These are phyloP conservation scores for Cyclaneusma minus DNA, from an alignment of 2,329 filamentous ascomycete genomes.

Conservation along the genomic window DNA sequence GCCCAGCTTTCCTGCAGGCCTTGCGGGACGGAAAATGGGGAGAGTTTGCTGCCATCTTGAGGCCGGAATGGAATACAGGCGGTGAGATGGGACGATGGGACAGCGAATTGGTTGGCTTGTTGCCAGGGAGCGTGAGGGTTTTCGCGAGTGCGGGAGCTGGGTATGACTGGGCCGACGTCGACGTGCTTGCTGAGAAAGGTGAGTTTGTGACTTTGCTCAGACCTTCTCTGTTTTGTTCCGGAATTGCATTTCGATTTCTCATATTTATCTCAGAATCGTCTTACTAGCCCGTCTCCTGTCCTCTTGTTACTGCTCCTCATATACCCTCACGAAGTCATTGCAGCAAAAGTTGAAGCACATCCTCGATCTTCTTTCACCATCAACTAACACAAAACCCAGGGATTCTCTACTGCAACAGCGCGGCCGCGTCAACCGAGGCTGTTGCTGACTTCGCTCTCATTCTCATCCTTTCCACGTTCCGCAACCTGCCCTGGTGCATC, in stretches of 20 bases:
- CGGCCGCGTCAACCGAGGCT: constrained; percentile 53
- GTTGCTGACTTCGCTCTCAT: constrained; percentile 59
- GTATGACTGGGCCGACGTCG: constrained; percentile 47
- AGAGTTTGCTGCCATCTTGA: constrained; percentile 32
- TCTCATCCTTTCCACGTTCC: constrained; percentile 54
- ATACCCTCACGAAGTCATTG: no score
- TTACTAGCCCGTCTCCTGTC: no score
- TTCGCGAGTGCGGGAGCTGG: constrained; percentile 45
- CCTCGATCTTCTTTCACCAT: no score
- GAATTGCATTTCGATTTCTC: neutral
- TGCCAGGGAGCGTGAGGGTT: constrained; percentile 36
- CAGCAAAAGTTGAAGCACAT: no score
- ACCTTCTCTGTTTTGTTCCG: neutral
- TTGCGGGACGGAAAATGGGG: constrained; percentile 37
- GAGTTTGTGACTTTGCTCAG: no score
- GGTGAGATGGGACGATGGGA: constrained; percentile 52
- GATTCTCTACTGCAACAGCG: constrained; percentile 59
- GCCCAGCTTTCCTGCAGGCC: constrained; percentile 31
- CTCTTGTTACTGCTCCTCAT: no score
- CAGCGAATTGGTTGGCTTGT: constrained; percentile 34
- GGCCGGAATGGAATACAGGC: constrained; percentile 48
- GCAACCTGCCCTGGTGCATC: constrained; percentile 49
- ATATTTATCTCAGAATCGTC: no score
- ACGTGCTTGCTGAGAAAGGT: constrained; percentile 41
- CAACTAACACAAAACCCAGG: no score